These are phyloP conservation scores for Albatrellus sp. DNA, from an alignment of 1,284 basidiomycete species.

Conservation along the genomic window DNA sequence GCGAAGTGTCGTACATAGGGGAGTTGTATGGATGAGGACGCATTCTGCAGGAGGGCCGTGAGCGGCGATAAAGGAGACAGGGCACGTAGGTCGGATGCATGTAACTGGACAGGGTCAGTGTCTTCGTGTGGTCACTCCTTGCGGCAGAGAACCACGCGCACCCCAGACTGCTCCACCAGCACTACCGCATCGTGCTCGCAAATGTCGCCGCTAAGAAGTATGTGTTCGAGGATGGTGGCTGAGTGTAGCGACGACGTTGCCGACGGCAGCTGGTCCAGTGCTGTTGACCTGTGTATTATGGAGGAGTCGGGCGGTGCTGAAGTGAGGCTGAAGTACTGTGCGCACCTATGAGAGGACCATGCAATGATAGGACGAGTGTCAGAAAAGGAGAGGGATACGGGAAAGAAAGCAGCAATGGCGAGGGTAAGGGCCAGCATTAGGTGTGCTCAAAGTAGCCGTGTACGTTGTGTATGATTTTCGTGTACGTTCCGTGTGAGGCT, in stretches of 20 bases:
- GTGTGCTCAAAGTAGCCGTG: no score
- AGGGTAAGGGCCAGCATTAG: constrained; percentile 7
- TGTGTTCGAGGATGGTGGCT: constrained; percentile 26
- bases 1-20: constrained; percentile 37
- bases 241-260: constrained; percentile 19
- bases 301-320: neutral
- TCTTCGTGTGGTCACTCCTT: neutral
- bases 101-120: constrained; percentile 31
- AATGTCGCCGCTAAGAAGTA: constrained; percentile 33
- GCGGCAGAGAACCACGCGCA: constrained; percentile 21
- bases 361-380: constrained; percentile 49
- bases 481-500: no score
- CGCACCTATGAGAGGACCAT: constrained; percentile 58
- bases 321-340: neutral
- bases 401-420: constrained; percentile 24
- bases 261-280: constrained; percentile 26
- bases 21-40: constrained; percentile 45
- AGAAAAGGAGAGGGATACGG: constrained; percentile 38
- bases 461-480: no score
- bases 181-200: constrained; percentile 56
- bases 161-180: constrained; percentile 56
- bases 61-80: constrained; percentile 41
- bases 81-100: constrained; percentile 54
- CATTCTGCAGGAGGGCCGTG: constrained; percentile 28
- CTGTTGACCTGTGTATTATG: constrained; percentile 27